Percentiles rank a stretch among this genome's conserved stretches.
These are phyloP conservation scores for Macroventuria anomochaeta DNA, from an alignment of 2,329 filamentous ascomycete species.

Conservation along the genomic window DNA sequence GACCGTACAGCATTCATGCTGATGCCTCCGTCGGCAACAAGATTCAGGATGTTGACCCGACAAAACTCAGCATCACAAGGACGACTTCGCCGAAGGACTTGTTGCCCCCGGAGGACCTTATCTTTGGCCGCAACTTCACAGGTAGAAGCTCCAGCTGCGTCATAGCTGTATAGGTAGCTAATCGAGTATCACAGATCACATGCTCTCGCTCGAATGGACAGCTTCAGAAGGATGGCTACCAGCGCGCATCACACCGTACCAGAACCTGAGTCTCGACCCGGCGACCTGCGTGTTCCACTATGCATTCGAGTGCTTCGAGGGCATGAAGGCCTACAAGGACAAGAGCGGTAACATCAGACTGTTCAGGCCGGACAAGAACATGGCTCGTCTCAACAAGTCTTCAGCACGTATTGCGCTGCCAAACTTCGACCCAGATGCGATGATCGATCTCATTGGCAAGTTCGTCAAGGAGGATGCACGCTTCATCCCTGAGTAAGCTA, in stretches of 20 bases:
- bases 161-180: slow-evolving; percentile 15
- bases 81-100: slow-evolving; percentile 78
- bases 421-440: slow-evolving; percentile 74
- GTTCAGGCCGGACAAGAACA: slow-evolving; percentile 96
- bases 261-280: slow-evolving; percentile 95
- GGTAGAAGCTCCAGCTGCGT: slow-evolving; percentile 58
- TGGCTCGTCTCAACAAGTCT: slow-evolving; percentile 92
- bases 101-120: slow-evolving; percentile 76
- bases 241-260: slow-evolving; percentile 88
- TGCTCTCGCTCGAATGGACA: slow-evolving; percentile 95
- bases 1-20: slow-evolving; percentile 58
- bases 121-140: slow-evolving; percentile 92
- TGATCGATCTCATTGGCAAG: slow-evolving; percentile 82
- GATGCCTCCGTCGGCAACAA: slow-evolving; percentile 57
- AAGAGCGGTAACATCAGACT: slow-evolving; percentile 77
- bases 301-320: slow-evolving; percentile 97
- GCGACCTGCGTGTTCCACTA: slow-evolving; percentile 98
- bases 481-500: slow-evolving; percentile 79
- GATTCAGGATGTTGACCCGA: slow-evolving; percentile 75
- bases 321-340: slow-evolving; percentile 99
- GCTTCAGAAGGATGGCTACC: slow-evolving; percentile 80
- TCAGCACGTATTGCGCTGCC: slow-evolving; percentile 90
- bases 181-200: slow-evolving; percentile 74
- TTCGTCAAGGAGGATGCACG: slow-evolving; percentile 82
- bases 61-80: slow-evolving; percentile 75